Base-by-base conservation (phyloP, 2,329 filamentous ascomycete genomes). In the Xenosphaeropsis pyriputrescens region DNA sequence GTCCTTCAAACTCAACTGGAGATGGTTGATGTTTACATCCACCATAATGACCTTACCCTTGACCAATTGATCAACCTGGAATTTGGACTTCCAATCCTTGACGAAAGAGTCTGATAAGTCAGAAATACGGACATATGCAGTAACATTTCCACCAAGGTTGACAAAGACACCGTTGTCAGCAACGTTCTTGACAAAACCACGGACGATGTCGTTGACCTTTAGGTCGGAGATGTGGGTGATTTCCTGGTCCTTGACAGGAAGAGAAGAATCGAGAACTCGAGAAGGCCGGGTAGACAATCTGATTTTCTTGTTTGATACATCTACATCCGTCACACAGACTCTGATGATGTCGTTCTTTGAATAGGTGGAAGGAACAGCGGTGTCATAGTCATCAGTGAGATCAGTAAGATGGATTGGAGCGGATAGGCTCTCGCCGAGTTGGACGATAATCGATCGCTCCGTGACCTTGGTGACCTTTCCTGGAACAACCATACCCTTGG, bases 81-180 rank as follows among this genome's bases (percentile, higher is more conserved):
- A 95, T 33, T 79, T 67, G 29, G 83, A 75, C 62, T 94, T 93
- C 91, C 91, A 98, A 43, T 96, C 85, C 59, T 96, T 96, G 50
- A 98, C 63, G 56, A 79, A 98, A 6, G 75, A 72, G 55, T 98
- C 91, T 0, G 88, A 94, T 12, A 98, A 68, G 55, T 96, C 88
- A 8, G 81, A 75, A 38, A 96, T 79, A 47, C 84, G 80, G 35
- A 94, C 82, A 50, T 88, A 80, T 1, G 79, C 88, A 36, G 82
- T 83, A 14, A 94, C 69, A 44, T 80, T 75, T 14, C 84, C 82
- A 32, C 88, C 86, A 3, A 98, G 67, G 18, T 79, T 71, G 34
- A 98, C 73, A 50, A 95, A 94, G 2, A 98, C 59, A 38, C 91
- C 91, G 55, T 86, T 89, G 47, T 94, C 85, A 0, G 83, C 72